phyloP scores from a whole-genome alignment of 192 early-diverging fungal genomes.

The Thoreauomyces humboldtii region DNA sequence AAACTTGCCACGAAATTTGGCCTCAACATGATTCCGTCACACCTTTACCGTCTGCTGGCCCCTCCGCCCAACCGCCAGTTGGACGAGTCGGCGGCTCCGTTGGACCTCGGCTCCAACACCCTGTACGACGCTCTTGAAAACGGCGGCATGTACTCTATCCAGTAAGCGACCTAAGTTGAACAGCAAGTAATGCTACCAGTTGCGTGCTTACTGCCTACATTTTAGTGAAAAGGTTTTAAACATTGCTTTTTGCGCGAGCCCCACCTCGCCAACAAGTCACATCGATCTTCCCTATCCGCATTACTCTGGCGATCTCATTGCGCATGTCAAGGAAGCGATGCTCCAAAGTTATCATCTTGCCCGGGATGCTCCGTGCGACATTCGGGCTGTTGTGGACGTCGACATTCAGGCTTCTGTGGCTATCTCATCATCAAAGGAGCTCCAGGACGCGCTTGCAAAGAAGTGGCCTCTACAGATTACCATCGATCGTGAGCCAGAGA shows the following conservation, averaged over 20 bases:
- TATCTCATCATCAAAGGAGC: not conserved
- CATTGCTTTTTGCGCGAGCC: not conserved
- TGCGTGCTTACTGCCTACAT: not conserved
- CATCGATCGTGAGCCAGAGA: not conserved
- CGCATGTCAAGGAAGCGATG: not conserved
- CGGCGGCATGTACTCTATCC: not conserved
- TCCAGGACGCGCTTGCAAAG: no score
- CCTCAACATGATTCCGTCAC: no score
- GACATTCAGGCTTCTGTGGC: not conserved
- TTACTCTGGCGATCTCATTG: not conserved
- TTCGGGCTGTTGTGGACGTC: not conserved
- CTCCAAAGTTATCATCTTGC: not conserved
- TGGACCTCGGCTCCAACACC: not conserved
- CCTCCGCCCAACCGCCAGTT: not conserved
- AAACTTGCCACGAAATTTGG: no score
- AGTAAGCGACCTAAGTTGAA: not conserved
- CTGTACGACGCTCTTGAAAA: not conserved
- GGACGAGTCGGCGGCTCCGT: not conserved
- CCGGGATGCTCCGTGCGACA: not conserved
- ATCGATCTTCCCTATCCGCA: not conserved
- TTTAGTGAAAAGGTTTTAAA: not conserved
- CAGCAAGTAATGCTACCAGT: not conserved
- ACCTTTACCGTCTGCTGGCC: not conserved
- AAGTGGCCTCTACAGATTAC: not conserved
- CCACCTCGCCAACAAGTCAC: not conserved